phyloP scores from a whole-genome alignment of 2,329 filamentous ascomycete species.

The Claviceps sorghi region DNA sequence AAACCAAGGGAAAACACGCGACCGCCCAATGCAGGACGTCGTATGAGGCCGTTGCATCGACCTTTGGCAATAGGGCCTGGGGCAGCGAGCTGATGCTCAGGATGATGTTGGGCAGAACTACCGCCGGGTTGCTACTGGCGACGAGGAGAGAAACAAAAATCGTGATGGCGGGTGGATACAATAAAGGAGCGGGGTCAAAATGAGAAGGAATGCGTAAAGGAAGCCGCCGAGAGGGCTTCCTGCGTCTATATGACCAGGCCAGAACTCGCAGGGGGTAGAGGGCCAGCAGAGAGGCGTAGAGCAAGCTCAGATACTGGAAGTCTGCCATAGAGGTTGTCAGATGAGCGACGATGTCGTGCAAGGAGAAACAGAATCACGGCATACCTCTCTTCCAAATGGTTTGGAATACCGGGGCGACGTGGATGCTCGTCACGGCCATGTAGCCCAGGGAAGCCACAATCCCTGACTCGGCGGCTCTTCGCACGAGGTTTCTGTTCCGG shows the following conservation, averaged over 20 bases:
- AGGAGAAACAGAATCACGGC: background rate
- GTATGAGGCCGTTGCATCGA: conserved; percentile 39
- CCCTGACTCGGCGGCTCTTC: conserved; percentile 37
- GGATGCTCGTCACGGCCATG: conserved; percentile 31
- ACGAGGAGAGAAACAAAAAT: conserved; percentile 64
- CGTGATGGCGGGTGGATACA: conserved; percentile 70
- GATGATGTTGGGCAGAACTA: conserved; percentile 67
- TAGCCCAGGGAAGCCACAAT: conserved; percentile 35
- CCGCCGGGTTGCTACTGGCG: conserved; percentile 41
- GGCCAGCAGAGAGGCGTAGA: conserved; percentile 26
- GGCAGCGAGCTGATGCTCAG: conserved; percentile 68
- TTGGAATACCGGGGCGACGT: conserved; percentile 30
- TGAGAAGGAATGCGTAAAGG: conserved; percentile 47
- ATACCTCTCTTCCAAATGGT: conserved; percentile 34
- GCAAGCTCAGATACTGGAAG: conserved; percentile 22
- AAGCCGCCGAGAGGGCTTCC: conserved; percentile 22
- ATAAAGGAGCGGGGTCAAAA: conserved; percentile 85
- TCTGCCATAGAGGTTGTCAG: conserved; percentile 20
- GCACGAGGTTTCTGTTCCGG: conserved; percentile 35
- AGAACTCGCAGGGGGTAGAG: conserved; percentile 48
- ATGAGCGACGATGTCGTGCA: background rate
- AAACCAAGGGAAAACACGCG: conserved; percentile 50
- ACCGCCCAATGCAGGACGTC: conserved; percentile 67
- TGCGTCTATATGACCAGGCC: conserved; percentile 29
- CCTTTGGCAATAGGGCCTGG: conserved; percentile 52